Evolutionary conservation across 2,329 filamentous ascomycete species (phyloP).

Genomic region (Fusarium mangiferae): DNA sequence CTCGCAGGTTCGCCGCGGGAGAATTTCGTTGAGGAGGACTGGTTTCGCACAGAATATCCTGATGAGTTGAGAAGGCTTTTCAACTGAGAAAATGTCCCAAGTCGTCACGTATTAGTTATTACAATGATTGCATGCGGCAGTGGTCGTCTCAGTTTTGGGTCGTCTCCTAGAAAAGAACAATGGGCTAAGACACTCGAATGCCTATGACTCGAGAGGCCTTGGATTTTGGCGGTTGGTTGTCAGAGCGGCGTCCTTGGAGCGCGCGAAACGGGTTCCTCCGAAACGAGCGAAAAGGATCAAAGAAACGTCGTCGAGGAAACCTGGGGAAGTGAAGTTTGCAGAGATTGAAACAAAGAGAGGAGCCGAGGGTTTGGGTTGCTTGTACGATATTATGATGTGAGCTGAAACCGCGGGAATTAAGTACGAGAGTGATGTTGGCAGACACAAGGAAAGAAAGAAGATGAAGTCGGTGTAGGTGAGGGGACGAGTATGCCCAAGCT

Average conservation of each 20-base stretch:
- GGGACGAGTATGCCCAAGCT: conserved; percentile 18
- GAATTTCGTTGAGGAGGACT: background rate
- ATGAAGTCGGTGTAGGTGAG: conserved; percentile 27
- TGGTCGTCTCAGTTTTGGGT: conserved; percentile 25
- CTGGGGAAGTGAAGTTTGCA: conserved; percentile 1
- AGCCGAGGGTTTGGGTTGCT: background rate
- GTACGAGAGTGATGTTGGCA: background rate
- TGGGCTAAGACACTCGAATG: conserved; percentile 31
- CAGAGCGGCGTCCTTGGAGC: conserved; percentile 18
- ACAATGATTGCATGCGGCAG: conserved; percentile 26
- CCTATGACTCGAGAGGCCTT: conserved; percentile 11
- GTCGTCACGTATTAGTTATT: conserved; percentile 23
- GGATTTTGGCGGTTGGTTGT: conserved; percentile 18
- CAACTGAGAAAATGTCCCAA: background rate
- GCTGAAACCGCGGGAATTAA: conserved; percentile 1
- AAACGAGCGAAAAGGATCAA: conserved; percentile 15
- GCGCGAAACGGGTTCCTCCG: conserved; percentile 26
- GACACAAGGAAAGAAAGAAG: conserved; percentile 20
- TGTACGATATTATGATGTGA: conserved; percentile 6
- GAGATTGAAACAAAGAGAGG: conserved; percentile 12
- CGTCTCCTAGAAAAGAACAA: conserved; percentile 24
- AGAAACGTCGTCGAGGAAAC: conserved; percentile 25
- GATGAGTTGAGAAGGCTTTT: background rate
- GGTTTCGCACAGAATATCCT: background rate
- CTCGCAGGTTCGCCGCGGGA: background rate